Conservation (phyloP, 139 green algal genomes). For the Trebouxia sp. region DNA sequence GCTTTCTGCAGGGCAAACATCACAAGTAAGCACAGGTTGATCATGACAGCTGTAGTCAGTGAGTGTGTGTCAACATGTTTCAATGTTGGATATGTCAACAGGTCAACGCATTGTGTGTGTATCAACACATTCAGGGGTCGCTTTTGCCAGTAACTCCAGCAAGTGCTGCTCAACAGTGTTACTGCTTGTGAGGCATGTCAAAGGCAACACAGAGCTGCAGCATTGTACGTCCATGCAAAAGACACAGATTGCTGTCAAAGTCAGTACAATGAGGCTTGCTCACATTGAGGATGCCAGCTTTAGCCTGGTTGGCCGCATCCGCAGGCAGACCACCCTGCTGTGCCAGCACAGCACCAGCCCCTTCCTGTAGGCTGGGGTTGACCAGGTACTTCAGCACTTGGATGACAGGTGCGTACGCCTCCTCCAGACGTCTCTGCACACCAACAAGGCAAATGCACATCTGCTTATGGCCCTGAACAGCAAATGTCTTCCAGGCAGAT, state of each 20-base stretch:
- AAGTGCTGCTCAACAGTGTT: no score
- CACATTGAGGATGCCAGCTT: slow-evolving; percentile 30
- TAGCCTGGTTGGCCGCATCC: neutral
- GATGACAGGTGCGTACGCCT: slow-evolving; percentile 19
- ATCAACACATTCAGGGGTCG: no score
- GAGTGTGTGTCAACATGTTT: no score
- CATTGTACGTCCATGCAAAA: no score
- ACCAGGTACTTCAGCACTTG: slow-evolving; percentile 29
- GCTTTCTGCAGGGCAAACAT: neutral
- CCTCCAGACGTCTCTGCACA: slow-evolving; percentile 23
- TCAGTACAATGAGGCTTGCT: slow-evolving; percentile 32
- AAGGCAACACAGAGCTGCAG: no score
- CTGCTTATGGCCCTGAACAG: neutral
- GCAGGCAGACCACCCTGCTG: neutral
- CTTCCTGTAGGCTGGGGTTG: slow-evolving; percentile 3
- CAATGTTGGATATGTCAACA: no score
- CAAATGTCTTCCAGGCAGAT: slow-evolving; percentile 1
- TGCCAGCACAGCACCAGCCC: neutral
- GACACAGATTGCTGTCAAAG: no score
- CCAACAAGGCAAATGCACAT: neutral
- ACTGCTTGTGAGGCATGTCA: no score
- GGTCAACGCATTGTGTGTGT: no score
- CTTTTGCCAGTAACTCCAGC: no score
- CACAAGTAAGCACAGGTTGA: neutral
- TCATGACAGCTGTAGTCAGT: no score